These are phyloP conservation scores for Pouteria campechiana DNA, from an alignment of 179 eudicot genomes.

Conservation along the genomic window DNA sequence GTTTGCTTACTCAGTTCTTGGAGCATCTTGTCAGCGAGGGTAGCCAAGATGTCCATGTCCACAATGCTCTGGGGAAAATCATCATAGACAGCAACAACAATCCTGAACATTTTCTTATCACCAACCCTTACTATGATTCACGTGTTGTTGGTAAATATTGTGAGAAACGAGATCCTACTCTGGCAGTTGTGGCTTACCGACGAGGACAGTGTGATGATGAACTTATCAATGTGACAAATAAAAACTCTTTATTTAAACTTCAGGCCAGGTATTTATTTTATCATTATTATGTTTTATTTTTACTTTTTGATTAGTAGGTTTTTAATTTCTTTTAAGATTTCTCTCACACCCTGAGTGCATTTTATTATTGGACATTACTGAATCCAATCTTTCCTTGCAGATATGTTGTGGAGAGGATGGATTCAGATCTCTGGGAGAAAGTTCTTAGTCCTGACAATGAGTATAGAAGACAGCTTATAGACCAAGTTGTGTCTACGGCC, in stretches of 20 bases:
- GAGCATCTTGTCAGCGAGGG: conserved; percentile 97
- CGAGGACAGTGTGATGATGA: conserved; percentile 95
- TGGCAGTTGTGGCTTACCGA: conserved; percentile 90
- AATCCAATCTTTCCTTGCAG: conserved; percentile 14
- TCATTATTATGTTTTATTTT: neutral
- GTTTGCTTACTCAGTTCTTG: conserved; percentile 78
- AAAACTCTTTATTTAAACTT: conserved; percentile 80
- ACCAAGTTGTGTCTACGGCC: conserved; percentile 92
- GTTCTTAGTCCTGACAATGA: conserved; percentile 81
- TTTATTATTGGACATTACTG: no score
- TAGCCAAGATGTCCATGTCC: conserved; percentile 94
- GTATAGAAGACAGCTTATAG: conserved; percentile 77
- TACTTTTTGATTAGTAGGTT: neutral
- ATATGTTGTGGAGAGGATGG: conserved; percentile 94
- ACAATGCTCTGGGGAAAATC: conserved; percentile 92
- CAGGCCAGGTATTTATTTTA: conserved; percentile 59
- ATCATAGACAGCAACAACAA: conserved; percentile 90
- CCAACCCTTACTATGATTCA: conserved; percentile 91
- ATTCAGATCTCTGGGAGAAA: conserved; percentile 83
- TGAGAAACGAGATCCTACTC: conserved; percentile 94
- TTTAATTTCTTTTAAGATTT: neutral
- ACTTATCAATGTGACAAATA: conserved; percentile 82
- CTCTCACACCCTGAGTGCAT: no score
- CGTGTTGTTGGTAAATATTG: conserved; percentile 94
- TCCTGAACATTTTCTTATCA: conserved; percentile 87